Conservation (phyloP, 148 eudicot species). For the Rhododendron simsii region DNA sequence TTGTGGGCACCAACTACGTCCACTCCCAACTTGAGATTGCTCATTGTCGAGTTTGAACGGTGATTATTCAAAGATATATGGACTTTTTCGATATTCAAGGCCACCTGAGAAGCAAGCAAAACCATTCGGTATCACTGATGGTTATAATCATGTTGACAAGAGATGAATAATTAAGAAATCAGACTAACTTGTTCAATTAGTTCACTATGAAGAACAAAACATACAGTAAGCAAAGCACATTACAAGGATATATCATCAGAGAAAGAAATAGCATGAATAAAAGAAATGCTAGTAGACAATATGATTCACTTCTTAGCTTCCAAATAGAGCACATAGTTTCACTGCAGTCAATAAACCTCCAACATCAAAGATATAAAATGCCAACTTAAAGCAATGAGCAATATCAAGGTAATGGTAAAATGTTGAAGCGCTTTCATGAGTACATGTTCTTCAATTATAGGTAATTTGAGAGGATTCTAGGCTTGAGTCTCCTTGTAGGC, state of each 20-base stretch:
- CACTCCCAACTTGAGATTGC: slow-evolving; percentile 75
- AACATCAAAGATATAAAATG: background rate
- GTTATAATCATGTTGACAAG: background rate
- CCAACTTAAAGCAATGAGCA: background rate
- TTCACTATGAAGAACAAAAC: background rate
- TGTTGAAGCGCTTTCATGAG: background rate
- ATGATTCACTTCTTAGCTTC: background rate
- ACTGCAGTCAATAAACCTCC: background rate
- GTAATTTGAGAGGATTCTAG: background rate
- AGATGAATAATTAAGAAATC: background rate
- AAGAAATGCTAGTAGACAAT: background rate
- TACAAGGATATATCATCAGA: background rate
- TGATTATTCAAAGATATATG: slow-evolving; percentile 6
- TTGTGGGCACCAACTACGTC: slow-evolving; percentile 85
- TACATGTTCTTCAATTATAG: background rate
- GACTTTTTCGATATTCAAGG: background rate
- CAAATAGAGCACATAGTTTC: background rate
- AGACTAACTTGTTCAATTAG: background rate
- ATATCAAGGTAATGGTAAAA: background rate
- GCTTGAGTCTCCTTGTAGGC: background rate
- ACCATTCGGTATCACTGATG: background rate
- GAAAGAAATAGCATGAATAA: background rate
- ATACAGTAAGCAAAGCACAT: background rate
- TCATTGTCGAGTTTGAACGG: slow-evolving; percentile 19
- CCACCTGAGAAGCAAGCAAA: slow-evolving; percentile 23